Conservation (phyloP, 148 eudicot species). For the Limonium bicolor region DNA sequence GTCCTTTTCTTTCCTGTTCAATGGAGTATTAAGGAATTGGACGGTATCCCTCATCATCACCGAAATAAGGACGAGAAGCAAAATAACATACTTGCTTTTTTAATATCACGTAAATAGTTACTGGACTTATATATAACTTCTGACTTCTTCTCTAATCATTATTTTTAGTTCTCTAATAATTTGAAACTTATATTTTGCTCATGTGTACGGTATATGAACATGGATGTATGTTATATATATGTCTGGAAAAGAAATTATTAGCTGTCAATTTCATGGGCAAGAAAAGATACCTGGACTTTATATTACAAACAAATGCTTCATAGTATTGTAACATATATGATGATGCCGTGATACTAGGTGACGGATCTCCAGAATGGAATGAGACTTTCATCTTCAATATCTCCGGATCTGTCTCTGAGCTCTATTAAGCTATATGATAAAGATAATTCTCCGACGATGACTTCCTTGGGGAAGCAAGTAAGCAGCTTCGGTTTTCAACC, state of each 20-base stretch:
- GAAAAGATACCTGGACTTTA: background rate
- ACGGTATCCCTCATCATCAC: background rate
- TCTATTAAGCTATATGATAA: slow-evolving; percentile 57
- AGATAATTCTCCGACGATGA: slow-evolving; percentile 52
- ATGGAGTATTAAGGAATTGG: background rate
- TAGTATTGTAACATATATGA: no score
- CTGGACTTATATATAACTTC: no score
- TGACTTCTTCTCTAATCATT: background rate
- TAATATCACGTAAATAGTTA: background rate
- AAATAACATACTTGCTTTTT: background rate
- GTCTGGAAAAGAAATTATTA: no score
- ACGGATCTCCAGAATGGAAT: slow-evolving; percentile 72
- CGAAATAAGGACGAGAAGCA: background rate
- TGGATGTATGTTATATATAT: no score
- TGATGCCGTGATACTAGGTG: slow-evolving; percentile 23
- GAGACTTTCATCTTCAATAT: slow-evolving; percentile 60
- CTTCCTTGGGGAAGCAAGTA: slow-evolving; percentile 32
- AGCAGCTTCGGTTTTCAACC: background rate
- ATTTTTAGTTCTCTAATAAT: background rate
- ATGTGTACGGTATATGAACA: no score
- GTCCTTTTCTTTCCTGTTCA: background rate
- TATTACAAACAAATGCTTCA: background rate
- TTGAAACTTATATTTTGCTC: background rate
- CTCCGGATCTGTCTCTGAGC: slow-evolving; percentile 26
- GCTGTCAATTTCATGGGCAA: background rate